phyloP scores from a whole-genome alignment of 2,329 filamentous ascomycete species.

The Penicillium griseofulvum region DNA sequence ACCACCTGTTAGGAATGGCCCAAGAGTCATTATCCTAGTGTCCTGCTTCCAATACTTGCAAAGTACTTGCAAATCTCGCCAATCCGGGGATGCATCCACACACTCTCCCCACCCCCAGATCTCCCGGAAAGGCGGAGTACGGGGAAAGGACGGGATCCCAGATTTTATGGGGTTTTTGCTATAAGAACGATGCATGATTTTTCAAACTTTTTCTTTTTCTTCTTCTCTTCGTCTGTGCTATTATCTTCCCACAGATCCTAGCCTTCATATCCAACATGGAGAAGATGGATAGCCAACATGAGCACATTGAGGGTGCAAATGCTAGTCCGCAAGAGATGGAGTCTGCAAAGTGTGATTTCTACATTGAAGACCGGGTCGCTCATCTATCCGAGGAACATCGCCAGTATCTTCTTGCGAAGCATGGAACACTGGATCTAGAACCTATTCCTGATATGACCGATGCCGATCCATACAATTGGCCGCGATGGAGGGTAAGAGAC shows the following conservation, averaged over 20 bases:
- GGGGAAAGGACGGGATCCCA: not conserved
- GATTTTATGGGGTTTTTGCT: not conserved
- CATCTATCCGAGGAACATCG: constrained; percentile 27
- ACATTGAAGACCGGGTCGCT: constrained; percentile 18
- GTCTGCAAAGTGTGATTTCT: constrained; percentile 17
- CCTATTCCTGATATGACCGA: constrained; percentile 52
- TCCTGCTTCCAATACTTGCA: not conserved
- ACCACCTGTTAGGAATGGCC: not conserved
- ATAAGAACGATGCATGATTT: not conserved
- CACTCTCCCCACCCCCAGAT: constrained; percentile 7
- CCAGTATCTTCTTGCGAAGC: constrained; percentile 52
- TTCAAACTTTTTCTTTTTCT: not conserved
- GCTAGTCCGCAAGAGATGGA: constrained; percentile 7
- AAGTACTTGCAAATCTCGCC: not conserved
- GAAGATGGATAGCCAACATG: constrained; percentile 10
- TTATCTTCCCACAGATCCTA: not conserved
- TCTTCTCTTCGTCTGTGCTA: not conserved
- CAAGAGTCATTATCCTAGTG: not conserved
- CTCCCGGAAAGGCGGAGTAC: not conserved
- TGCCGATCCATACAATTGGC: constrained; percentile 58
- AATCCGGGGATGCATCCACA: constrained; percentile 3
- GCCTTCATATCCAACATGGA: constrained; percentile 7
- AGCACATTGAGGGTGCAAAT: constrained; percentile 12
- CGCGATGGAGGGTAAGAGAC: constrained; percentile 46
- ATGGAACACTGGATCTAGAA: constrained; percentile 56